Percentiles rank a stretch among this genome's conserved stretches.
phyloP scores from a whole-genome alignment of 164 flowering plant genomes.

The Sextonia rubra region DNA sequence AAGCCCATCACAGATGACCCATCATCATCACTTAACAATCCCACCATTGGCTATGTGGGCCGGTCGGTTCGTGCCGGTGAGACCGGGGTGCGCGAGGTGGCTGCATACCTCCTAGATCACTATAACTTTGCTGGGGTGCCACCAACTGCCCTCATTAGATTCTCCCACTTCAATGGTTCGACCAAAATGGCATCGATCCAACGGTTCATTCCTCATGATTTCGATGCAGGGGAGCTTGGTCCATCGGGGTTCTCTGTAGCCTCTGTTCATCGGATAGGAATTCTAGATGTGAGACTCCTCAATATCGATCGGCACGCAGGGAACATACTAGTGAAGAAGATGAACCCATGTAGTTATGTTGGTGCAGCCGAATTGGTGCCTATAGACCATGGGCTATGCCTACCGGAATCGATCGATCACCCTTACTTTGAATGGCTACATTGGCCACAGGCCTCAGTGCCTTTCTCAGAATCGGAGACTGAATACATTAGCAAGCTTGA shows the following conservation, averaged over 20 bases:
- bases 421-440: slow-evolving; percentile 96
- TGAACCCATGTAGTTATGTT: neutral
- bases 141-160: slow-evolving; percentile 65
- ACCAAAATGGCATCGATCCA: slow-evolving; percentile 69
- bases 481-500: slow-evolving; percentile 67
- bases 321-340: slow-evolving; percentile 63
- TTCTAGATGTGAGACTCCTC: slow-evolving; percentile 63
- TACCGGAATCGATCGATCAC: slow-evolving; percentile 80
- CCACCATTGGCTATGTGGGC: slow-evolving; percentile 57
- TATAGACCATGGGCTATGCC: slow-evolving; percentile 87
- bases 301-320: slow-evolving; percentile 92
- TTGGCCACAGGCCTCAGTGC: slow-evolving; percentile 88
- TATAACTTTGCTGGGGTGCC: slow-evolving; percentile 74
- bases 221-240: slow-evolving; percentile 80
- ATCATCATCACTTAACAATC: slow-evolving; percentile 43
- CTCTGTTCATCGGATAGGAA: slow-evolving; percentile 72
- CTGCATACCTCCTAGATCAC: slow-evolving; percentile 85
- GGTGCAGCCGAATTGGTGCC: slow-evolving; percentile 70
- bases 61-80: slow-evolving; percentile 60
- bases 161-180: slow-evolving; percentile 28
- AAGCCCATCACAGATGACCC: slow-evolving; percentile 83
- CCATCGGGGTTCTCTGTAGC: slow-evolving; percentile 67
- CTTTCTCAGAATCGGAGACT: slow-evolving; percentile 63
- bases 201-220: slow-evolving; percentile 61
- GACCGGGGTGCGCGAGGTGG: slow-evolving; percentile 72